phyloP scores from a whole-genome alignment of 2,329 filamentous ascomycete genomes.

The Paraphaeosphaeria minitans region DNA sequence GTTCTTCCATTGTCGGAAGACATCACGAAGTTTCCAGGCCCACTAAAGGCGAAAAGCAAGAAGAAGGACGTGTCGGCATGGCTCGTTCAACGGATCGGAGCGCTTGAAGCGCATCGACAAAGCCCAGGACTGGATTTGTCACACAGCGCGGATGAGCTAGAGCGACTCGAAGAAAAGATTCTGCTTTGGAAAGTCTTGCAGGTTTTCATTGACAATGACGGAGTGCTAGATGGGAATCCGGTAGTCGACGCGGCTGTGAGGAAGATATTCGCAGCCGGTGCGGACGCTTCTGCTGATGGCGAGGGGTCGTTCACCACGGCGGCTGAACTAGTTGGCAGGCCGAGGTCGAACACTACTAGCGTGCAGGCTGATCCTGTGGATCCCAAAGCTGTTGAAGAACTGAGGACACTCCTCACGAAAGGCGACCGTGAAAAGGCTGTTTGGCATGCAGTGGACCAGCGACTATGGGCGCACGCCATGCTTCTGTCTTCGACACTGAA shows the following conservation, averaged over 20 bases:
- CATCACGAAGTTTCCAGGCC: conserved; percentile 83
- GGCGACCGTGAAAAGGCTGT: conserved; percentile 91
- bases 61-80: conserved; percentile 91
- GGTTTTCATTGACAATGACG: conserved; percentile 85
- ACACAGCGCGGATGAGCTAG: conserved; percentile 64
- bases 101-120: conserved; percentile 63
- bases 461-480: conserved; percentile 96
- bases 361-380: conserved; percentile 69
- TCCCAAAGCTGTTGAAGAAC: conserved; percentile 68
- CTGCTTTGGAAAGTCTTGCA: conserved; percentile 87
- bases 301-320: conserved; percentile 38
- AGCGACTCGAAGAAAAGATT: conserved; percentile 77
- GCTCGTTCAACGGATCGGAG: conserved; percentile 77
- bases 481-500: conserved; percentile 83
- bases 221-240: conserved; percentile 73
- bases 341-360: conserved; percentile 36
- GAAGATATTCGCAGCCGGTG: conserved; percentile 70
- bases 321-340: conserved; percentile 45
- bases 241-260: conserved; percentile 76
- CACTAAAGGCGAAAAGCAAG: conserved; percentile 85
- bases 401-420: conserved; percentile 74
- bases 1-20: conserved; percentile 73
- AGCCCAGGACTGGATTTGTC: conserved; percentile 55
- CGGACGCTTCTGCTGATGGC: conserved; percentile 24
- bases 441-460: conserved; percentile 90